phyloP scores from a whole-genome alignment of 2,329 filamentous ascomycete genomes.

The Seiridium unicorne region DNA sequence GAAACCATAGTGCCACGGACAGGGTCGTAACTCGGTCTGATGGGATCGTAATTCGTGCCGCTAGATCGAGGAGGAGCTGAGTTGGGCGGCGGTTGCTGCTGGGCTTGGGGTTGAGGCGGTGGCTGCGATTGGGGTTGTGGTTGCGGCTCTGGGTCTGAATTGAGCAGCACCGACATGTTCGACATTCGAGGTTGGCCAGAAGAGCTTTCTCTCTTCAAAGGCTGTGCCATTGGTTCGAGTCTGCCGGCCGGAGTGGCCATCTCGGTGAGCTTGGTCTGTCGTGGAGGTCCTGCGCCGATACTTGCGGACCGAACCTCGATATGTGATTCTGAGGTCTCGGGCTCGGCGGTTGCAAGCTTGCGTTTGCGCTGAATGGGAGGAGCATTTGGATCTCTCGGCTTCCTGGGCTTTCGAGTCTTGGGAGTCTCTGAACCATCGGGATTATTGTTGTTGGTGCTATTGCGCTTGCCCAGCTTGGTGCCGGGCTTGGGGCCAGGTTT shows the following conservation, averaged over 20 bases:
- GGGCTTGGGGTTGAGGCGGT: too few relatives aligned
- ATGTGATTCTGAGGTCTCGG: conserved; percentile 22
- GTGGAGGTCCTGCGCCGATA: conserved; percentile 20
- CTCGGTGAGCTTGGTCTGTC: conserved; percentile 41
- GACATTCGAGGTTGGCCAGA: conserved; percentile 28
- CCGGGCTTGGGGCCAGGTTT: conserved; percentile 67
- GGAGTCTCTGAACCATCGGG: conserved; percentile 36
- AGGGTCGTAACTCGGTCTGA: conserved; percentile 72
- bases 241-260: conserved; percentile 24
- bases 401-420: conserved; percentile 53
- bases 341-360: conserved; percentile 41
- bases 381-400: conserved; percentile 59
- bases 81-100: conserved; percentile 23
- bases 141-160: conserved; percentile 48
- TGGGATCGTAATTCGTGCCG: conserved; percentile 86
- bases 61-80: conserved; percentile 57
- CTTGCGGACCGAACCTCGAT: conserved; percentile 20
- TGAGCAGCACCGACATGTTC: conserved; percentile 54
- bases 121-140: conserved; percentile 27
- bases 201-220: conserved; percentile 49
- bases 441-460: conserved; percentile 33
- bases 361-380: conserved; percentile 54
- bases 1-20: conserved; percentile 60
- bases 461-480: conserved; percentile 45
- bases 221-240: conserved; percentile 34